phyloP scores from a whole-genome alignment of 2,329 filamentous ascomycete species.

The Venturia aucupariae region DNA sequence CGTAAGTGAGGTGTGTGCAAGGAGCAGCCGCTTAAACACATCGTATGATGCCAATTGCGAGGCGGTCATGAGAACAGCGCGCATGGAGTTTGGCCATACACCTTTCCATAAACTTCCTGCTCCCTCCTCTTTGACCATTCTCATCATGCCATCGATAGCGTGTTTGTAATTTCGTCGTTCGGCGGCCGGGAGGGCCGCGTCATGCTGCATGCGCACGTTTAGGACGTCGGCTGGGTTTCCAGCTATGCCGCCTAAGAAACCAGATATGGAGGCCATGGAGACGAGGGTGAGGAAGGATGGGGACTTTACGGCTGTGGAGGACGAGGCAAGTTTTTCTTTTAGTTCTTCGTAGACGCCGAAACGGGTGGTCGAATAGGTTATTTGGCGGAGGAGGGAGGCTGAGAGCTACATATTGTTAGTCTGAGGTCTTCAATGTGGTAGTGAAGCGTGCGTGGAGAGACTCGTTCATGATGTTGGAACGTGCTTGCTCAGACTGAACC shows the following conservation, averaged over 20 bases:
- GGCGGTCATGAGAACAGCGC: conserved; percentile 82
- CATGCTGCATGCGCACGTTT: conserved; percentile 98
- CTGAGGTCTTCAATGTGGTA: neutral
- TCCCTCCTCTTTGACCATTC: conserved; percentile 85
- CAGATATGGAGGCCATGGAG: conserved; percentile 72
- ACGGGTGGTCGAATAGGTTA: conserved; percentile 88
- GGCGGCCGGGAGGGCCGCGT: conserved; percentile 61
- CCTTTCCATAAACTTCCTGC: conserved; percentile 68
- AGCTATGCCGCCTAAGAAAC: conserved; percentile 78
- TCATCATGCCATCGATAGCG: conserved; percentile 74
- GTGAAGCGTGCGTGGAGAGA: no score
- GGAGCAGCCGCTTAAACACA: conserved; percentile 62
- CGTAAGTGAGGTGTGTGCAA: conserved; percentile 54
- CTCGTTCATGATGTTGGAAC: no score
- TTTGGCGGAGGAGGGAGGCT: conserved; percentile 83
- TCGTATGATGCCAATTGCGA: conserved; percentile 80
- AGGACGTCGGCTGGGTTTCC: conserved; percentile 94
- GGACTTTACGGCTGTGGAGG: conserved; percentile 21
- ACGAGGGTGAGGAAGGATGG: conserved; percentile 71
- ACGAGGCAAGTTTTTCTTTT: conserved; percentile 57
- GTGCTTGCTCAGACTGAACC: neutral
- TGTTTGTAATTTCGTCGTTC: conserved; percentile 82
- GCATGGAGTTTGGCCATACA: conserved; percentile 70
- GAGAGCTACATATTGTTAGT: conserved; percentile 49
- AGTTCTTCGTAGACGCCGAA: conserved; percentile 96